A percentile compares a stretch with the other conserved stretches of the same genome.
phyloP scores from a whole-genome alignment of 1,139 yeast species.

The Geotrichum cucujoidarum region DNA sequence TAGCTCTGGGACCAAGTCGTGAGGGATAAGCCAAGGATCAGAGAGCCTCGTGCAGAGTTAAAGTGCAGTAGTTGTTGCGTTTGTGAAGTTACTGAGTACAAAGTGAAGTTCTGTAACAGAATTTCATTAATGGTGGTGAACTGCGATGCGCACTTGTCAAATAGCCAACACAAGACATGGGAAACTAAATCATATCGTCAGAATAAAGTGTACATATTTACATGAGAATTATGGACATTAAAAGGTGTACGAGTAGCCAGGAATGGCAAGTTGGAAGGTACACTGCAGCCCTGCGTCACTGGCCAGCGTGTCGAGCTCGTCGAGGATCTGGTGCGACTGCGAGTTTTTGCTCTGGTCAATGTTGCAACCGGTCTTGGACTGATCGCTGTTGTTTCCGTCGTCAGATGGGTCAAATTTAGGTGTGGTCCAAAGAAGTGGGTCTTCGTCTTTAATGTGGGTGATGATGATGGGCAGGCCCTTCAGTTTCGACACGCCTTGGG shows the following conservation, averaged over 20 bases:
- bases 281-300: slow-evolving; percentile 23
- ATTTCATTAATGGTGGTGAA: too few species aligned
- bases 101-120: too few species aligned
- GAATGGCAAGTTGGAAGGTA: slow-evolving; percentile 26
- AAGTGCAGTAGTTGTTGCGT: too few species aligned
- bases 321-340: slow-evolving; percentile 21
- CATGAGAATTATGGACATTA: background rate
- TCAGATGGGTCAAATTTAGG: slow-evolving; percentile 3
- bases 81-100: too few species aligned
- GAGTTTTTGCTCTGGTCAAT: slow-evolving; percentile 9
- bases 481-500: slow-evolving; percentile 26
- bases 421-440: slow-evolving; percentile 16
- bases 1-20: too few species aligned
- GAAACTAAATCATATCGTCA: background rate
- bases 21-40: too few species aligned
- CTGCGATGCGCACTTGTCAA: too few species aligned
- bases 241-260: slow-evolving; percentile 22
- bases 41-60: too few species aligned
- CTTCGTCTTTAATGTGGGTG: slow-evolving; percentile 65
- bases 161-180: background rate
- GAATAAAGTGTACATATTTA: background rate
- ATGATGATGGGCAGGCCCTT: slow-evolving; percentile 52
- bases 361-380: slow-evolving; percentile 6
- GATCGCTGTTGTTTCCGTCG: background rate
- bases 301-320: slow-evolving; percentile 25